Conservation (phyloP, 371 early-diverging fungal genomes). For the Parasitella parasitica region DNA sequence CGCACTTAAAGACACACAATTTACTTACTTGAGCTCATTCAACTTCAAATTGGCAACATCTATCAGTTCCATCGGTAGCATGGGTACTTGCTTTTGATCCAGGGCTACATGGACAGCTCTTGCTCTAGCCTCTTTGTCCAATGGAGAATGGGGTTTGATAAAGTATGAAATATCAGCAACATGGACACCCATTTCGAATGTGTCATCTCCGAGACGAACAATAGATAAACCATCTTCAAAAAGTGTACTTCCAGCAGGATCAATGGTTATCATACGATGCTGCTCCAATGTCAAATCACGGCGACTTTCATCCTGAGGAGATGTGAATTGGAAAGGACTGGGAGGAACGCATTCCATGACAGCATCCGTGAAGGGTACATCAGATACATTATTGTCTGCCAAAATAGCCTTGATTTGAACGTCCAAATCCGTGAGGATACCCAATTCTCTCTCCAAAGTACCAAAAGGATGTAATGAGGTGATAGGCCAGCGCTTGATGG, state of each 20-base stretch:
- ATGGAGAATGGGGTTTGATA: slow-evolving; percentile 79
- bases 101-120: slow-evolving; percentile 97
- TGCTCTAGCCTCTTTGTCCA: slow-evolving; percentile 92
- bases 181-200: slow-evolving; percentile 91
- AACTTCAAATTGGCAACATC: slow-evolving; percentile 34
- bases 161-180: slow-evolving; percentile 98
- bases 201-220: slow-evolving; percentile 66
- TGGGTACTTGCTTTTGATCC: slow-evolving; percentile 90
- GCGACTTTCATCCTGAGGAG: slow-evolving; percentile 41
- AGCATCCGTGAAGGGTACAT: slow-evolving; percentile 56
- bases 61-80: slow-evolving; percentile 92
- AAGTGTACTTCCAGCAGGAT: slow-evolving; percentile 26
- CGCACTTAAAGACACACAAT: not conserved
- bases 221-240: slow-evolving; percentile 95
- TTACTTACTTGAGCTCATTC: slow-evolving; percentile 35
- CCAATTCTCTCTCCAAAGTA: slow-evolving; percentile 60
- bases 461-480: slow-evolving; percentile 75
- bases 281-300: slow-evolving; percentile 59
- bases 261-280: slow-evolving; percentile 21
- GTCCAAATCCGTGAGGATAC: slow-evolving; percentile 66
- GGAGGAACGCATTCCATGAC: slow-evolving; percentile 71
- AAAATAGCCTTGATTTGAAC: slow-evolving; percentile 74
- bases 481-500: slow-evolving; percentile 75
- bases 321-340: slow-evolving; percentile 17
- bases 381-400: slow-evolving; percentile 63